These are phyloP conservation scores for Syzygium malaccense DNA, from an alignment of 441 rosid genomes.

Conservation along the genomic window DNA sequence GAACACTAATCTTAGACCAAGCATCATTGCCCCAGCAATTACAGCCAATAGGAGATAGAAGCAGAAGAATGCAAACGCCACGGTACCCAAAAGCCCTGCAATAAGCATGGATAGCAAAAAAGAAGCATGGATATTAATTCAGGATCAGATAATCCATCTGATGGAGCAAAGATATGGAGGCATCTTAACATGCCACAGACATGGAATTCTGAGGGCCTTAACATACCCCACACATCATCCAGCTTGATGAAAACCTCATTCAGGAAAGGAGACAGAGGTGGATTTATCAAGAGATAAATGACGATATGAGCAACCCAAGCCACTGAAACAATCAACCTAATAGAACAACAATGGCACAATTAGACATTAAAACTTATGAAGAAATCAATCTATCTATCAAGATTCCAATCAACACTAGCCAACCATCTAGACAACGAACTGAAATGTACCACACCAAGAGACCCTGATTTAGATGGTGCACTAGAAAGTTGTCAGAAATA, in stretches of 20 bases:
- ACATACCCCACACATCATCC: constrained; percentile 91
- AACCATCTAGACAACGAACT: neutral
- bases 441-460: neutral
- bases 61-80: constrained; percentile 98
- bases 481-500: neutral
- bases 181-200: neutral
- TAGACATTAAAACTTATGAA: neutral
- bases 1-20: constrained; percentile 92
- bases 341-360: neutral
- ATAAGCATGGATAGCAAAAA: neutral
- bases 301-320: constrained; percentile 97
- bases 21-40: constrained; percentile 99
- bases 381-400: neutral
- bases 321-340: constrained; percentile 87
- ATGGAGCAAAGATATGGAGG: neutral
- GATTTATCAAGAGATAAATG: constrained; percentile 74
- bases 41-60: constrained; percentile 97
- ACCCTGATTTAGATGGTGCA: neutral
- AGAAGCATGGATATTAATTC: neutral
- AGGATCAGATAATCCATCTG: neutral
- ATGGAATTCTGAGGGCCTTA: neutral
- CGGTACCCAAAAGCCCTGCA: constrained; percentile 96
- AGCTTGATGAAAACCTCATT: constrained; percentile 98
- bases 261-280: constrained; percentile 91
- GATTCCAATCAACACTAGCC: neutral